Conservation (phyloP, 805 yeast species). For the Candida sphagnicola region DNA sequence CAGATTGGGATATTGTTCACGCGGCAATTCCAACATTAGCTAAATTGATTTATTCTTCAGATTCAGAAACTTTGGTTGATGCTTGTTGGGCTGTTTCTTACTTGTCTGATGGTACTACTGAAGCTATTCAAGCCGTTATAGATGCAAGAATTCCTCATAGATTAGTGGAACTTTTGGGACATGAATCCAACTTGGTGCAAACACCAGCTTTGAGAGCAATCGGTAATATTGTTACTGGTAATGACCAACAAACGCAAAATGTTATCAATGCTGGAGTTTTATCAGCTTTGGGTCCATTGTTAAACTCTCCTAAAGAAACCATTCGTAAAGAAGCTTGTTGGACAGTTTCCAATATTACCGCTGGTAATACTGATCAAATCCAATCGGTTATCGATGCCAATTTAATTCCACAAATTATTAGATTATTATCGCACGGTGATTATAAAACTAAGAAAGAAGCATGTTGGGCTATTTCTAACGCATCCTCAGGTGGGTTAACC, state of each 20-base stretch:
- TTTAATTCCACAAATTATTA: constrained; percentile 85
- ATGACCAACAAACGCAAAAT: constrained; percentile 91
- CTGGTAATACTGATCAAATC: constrained; percentile 93
- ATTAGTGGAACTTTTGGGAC: constrained; percentile 84
- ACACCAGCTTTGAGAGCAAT: constrained; percentile 97
- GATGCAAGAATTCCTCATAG: constrained; percentile 95
- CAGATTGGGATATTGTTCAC: constrained; percentile 87
- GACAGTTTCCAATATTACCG: constrained; percentile 97
- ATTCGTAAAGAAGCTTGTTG: constrained; percentile 97
- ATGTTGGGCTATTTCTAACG: constrained; percentile 98
- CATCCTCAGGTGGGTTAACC: constrained; percentile 90
- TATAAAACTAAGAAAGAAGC: constrained; percentile 98
- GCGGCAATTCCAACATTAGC: constrained; percentile 89
- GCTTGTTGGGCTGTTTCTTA: constrained; percentile 99
- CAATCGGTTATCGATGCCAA: constrained; percentile 96
- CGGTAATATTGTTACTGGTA: constrained; percentile 97
- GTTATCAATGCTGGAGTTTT: constrained; percentile 91
- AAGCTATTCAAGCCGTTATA: constrained; percentile 93
- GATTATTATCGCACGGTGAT: constrained; percentile 76
- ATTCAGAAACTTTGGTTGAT: constrained; percentile 90
- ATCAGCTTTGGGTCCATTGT: constrained; percentile 74
- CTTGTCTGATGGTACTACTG: constrained; percentile 86
- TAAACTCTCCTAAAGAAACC: constrained; percentile 83
- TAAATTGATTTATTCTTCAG: constrained; percentile 83
- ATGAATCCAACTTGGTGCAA: constrained; percentile 81